Percentiles rank a stretch among this genome's conserved stretches.
Conservation (phyloP, 1,284 basidiomycete genomes). For the Irpex sp. region DNA sequence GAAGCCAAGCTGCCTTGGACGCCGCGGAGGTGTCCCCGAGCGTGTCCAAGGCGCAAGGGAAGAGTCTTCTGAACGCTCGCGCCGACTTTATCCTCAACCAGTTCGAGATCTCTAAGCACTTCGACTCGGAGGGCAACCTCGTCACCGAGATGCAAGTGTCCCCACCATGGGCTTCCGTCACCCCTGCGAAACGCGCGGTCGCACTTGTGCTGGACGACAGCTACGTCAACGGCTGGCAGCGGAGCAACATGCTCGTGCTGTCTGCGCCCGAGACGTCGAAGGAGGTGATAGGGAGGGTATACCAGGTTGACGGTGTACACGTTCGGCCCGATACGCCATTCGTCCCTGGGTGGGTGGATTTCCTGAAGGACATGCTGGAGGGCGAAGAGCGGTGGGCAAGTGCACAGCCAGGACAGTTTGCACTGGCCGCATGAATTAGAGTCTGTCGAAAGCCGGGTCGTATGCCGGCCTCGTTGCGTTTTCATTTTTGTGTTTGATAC, state of each 20-base stretch:
- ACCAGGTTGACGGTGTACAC: conserved; percentile 8
- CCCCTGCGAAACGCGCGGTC: neutral
- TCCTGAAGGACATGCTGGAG: conserved; percentile 6
- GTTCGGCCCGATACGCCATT: conserved; percentile 1
- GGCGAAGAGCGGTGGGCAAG: conserved; percentile 8
- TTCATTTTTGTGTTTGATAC: no score
- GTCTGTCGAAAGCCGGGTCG: no score
- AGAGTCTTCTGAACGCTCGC: neutral
- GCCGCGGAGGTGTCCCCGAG: neutral
- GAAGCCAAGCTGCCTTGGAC: neutral
- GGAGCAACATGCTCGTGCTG: conserved; percentile 10
- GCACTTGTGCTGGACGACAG: conserved; percentile 11
- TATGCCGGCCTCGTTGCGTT: no score
- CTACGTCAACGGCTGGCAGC: conserved; percentile 10
- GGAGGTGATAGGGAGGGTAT: conserved; percentile 10
- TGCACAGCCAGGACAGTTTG: neutral
- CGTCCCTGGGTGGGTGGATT: conserved; percentile 9
- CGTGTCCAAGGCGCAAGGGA: neutral
- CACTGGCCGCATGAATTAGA: no score
- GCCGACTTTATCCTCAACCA: conserved; percentile 3
- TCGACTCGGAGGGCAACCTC: neutral
- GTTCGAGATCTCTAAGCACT: neutral
- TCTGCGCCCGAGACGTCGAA: neutral
- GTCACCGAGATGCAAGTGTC: neutral
- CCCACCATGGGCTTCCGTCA: neutral